phyloP scores from a whole-genome alignment of 176 grass and related monocot genomes.

The Triticum urartu region DNA sequence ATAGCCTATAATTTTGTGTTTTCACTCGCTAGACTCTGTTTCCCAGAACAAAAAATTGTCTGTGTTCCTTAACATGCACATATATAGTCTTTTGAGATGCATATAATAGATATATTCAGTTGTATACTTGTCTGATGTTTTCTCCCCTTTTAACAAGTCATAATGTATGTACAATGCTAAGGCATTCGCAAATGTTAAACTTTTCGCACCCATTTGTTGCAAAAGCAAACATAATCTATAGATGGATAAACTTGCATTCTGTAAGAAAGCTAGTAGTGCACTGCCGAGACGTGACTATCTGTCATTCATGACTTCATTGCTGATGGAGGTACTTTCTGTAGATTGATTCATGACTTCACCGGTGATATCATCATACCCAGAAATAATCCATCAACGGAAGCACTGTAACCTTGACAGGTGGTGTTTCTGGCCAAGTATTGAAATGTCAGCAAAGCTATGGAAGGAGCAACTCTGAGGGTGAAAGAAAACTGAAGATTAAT shows the following conservation, averaged over 20 bases:
- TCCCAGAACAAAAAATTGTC: not conserved
- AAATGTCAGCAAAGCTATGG: conserved; percentile 1
- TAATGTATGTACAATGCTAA: not conserved
- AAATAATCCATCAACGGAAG: not conserved
- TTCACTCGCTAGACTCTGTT: not conserved
- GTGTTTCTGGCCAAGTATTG: conserved; percentile 16
- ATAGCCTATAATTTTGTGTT: not conserved
- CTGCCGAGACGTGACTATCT: not conserved
- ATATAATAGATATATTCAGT: not conserved
- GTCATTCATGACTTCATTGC: not conserved
- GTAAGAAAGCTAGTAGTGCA: not conserved
- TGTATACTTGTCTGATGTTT: not conserved
- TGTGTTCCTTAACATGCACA: not conserved
- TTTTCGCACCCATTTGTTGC: not conserved
- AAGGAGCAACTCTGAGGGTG: not conserved
- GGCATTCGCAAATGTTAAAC: not conserved
- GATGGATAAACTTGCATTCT: not conserved
- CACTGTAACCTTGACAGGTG: not conserved
- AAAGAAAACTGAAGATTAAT: not conserved
- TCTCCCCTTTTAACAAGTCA: not conserved
- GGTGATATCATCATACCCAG: not conserved
- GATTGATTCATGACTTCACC: not conserved
- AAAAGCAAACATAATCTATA: not conserved
- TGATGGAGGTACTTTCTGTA: not conserved
- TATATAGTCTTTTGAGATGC: not conserved